Base-by-base conservation (phyloP, 2,329 filamentous ascomycete species). In the Pezicula neosporulosa region DNA sequence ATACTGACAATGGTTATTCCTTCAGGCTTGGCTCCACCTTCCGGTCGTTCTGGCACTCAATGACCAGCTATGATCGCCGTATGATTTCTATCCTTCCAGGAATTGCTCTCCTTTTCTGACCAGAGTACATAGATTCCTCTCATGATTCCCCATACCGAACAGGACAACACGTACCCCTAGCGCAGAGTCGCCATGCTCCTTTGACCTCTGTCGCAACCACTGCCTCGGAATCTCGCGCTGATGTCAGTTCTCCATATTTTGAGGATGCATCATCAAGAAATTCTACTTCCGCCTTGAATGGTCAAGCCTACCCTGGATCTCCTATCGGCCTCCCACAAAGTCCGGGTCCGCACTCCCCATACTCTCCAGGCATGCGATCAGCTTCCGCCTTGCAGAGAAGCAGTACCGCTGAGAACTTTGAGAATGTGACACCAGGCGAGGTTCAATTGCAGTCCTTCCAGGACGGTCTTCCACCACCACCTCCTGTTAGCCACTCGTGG, bases 391-490 rank as follows among this genome's bases (percentile, higher is more conserved):
- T 81, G 56, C 72, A 81, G 61, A 78, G 83, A 63, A 77, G 82
- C 35, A 83, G 78, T 55, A 82, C 83, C 59, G 75, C 75, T 53
- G 81, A 85, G 52, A 81, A 82, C 44, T 85, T 88, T 62, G 89
- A 94, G 66, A 83, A 83, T 52, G 81, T 85, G 60, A 84, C 73
- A 73, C 83, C 73, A 5, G 89, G 89, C 58, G 93, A 97, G 70
- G 96, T 99, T 56, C 93, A 88, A 61, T 94, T 99, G 90, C 94
- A 97, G 72, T 88, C 88, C 56, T 99, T 99, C 73, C 85, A 87
- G 64, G 92, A 97, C 60, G 94, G 94, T 50, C 80, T 90, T 21
- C 92, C 94, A 2, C 94, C 94, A 3, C 84, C 94, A 7, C 94
- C 94, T 2, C 91, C 94, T 6, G 85, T 96, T 37, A 70, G 77